Conservation (phyloP, 2,329 filamentous ascomycete genomes). For the Coniochaeta sp. region DNA sequence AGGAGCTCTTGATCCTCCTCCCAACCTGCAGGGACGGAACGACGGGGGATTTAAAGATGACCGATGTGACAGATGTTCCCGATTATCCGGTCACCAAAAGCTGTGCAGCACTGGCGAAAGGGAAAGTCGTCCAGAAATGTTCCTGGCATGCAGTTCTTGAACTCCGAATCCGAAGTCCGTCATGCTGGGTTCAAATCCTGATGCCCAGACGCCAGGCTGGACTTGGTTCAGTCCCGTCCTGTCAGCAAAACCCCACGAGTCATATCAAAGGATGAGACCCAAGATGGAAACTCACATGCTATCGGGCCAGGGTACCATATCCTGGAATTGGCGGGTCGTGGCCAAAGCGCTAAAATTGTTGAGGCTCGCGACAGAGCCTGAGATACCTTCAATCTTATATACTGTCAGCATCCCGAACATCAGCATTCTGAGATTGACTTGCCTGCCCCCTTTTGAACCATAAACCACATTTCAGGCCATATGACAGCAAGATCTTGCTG, state of each 20-base stretch:
- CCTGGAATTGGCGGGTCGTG: background rate
- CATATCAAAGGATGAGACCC: background rate
- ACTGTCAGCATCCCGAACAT: background rate
- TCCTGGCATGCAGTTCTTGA: too few relatives aligned
- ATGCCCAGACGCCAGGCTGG: background rate
- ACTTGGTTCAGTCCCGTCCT: background rate
- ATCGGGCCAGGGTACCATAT: background rate
- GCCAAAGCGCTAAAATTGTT: background rate
- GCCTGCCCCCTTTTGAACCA: background rate
- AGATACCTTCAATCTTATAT: background rate
- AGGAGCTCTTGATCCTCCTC: background rate
- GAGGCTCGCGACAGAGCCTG: background rate
- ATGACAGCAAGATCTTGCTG: background rate
- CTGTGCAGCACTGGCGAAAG: too few relatives aligned
- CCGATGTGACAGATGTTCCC: background rate
- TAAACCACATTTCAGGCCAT: background rate
- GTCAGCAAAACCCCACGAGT: background rate
- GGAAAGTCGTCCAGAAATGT: too few relatives aligned
- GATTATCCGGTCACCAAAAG: too few relatives aligned
- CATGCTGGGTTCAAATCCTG: too few relatives aligned
- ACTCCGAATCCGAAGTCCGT: too few relatives aligned
- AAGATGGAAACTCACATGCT: background rate
- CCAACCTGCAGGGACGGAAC: background rate
- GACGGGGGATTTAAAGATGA: too few relatives aligned
- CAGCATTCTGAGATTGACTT: background rate